Conservation (phyloP, 495 filamentous ascomycete genomes). For the Penicillium antarcticum region DNA sequence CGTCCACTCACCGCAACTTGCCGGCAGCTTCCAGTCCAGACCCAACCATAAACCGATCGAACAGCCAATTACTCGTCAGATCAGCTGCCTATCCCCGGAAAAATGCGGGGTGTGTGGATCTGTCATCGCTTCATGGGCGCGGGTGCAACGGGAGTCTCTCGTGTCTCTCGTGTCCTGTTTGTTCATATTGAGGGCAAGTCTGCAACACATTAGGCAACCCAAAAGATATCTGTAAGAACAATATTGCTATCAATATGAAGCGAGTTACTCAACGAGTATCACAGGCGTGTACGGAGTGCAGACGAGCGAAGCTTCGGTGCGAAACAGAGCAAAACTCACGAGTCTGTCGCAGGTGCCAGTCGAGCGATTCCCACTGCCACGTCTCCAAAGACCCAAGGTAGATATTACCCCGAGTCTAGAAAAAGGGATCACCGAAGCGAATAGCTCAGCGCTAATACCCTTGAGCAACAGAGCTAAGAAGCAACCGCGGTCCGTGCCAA, state of each 20-base stretch:
- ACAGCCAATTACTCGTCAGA: neutral
- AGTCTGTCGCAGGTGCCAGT: neutral
- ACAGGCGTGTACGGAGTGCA: neutral
- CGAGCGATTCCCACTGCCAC: neutral
- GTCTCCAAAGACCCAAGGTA: neutral
- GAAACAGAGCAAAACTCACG: neutral
- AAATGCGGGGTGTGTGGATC: conserved; percentile 4
- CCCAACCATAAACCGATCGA: neutral
- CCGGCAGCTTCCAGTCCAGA: neutral
- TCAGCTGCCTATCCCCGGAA: neutral
- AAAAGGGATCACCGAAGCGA: neutral
- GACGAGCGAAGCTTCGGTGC: neutral
- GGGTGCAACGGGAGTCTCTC: neutral
- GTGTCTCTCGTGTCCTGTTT: neutral
- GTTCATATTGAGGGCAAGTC: conserved; percentile 1
- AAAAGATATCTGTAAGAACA: neutral
- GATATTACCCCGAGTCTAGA: neutral
- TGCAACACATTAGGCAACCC: neutral
- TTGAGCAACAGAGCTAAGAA: neutral
- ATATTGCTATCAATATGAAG: neutral
- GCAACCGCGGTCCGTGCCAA: neutral
- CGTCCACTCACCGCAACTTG: neutral
- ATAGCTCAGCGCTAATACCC: neutral
- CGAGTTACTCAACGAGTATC: neutral
- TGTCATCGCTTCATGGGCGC: neutral